Evolutionary conservation across 2,329 filamentous ascomycete genomes (phyloP).

Genomic region (Diaporthe citrichinensis): DNA sequence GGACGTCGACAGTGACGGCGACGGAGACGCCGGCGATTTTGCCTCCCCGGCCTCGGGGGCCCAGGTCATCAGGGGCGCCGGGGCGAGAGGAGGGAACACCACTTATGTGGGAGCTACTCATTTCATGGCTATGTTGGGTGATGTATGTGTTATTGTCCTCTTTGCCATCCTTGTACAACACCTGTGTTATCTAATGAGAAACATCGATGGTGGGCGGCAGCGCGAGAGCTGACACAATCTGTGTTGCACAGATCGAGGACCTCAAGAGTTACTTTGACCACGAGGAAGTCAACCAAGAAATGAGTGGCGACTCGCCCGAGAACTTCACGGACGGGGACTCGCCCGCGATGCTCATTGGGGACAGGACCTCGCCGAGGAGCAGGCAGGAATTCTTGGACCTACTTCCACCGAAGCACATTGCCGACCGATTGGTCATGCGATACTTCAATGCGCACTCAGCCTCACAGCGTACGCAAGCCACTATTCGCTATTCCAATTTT

Average conservation of each 20-base stretch:
- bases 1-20: slow-evolving; percentile 40
- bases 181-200: neutral
- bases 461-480: slow-evolving; percentile 59
- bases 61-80: slow-evolving; percentile 60
- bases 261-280: slow-evolving; percentile 71
- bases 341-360: slow-evolving; percentile 60
- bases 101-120: slow-evolving; percentile 73
- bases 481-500: neutral
- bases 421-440: slow-evolving; percentile 65
- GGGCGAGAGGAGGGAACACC: slow-evolving; percentile 49
- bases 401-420: slow-evolving; percentile 61
- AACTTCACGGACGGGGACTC: slow-evolving; percentile 53
- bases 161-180: neutral
- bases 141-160: slow-evolving; percentile 58
- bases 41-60: slow-evolving; percentile 46
- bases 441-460: slow-evolving; percentile 69
- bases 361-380: slow-evolving; percentile 55
- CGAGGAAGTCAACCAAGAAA: slow-evolving; percentile 52
- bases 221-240: neutral
- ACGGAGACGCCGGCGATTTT: slow-evolving; percentile 34
- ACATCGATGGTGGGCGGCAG: neutral
- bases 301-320: slow-evolving; percentile 52
- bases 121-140: slow-evolving; percentile 72
- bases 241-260: slow-evolving; percentile 65
- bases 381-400: slow-evolving; percentile 62